Conservation (phyloP, 768 basidiomycete genomes). For the Nidularia pulvinata region DNA sequence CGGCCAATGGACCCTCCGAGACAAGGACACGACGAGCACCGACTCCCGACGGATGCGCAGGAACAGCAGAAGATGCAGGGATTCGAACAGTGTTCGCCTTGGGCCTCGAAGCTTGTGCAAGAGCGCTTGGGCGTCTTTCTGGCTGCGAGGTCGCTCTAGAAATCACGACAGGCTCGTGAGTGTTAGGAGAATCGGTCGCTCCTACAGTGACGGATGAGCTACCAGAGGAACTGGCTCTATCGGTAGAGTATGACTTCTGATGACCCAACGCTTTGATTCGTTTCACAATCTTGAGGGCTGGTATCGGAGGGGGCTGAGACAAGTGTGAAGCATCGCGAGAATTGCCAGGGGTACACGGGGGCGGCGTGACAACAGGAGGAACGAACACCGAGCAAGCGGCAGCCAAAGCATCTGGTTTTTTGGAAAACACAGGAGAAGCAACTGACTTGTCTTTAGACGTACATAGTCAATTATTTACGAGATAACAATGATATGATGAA, state of each 20-base stretch:
- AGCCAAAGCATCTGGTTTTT: too few species aligned
- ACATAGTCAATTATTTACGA: too few species aligned
- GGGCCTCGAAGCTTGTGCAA: not conserved
- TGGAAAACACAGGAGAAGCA: too few species aligned
- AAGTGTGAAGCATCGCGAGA: not conserved
- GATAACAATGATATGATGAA: too few species aligned
- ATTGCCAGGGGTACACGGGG: too few species aligned
- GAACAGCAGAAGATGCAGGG: not conserved
- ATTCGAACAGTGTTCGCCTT: not conserved
- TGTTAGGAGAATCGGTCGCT: not conserved
- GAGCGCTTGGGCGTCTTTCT: not conserved
- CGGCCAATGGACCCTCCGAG: too few species aligned
- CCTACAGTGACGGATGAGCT: not conserved
- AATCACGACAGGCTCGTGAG: not conserved
- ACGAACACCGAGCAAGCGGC: too few species aligned
- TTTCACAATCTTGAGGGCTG: constrained; percentile 50
- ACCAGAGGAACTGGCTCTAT: constrained; percentile 6
- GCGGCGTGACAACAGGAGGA: not conserved
- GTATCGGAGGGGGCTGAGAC: constrained; percentile 35
- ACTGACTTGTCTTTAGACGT: too few species aligned
- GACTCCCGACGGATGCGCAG: not conserved
- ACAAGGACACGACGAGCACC: constrained; percentile 27
- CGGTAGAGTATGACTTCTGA: constrained; percentile 11
- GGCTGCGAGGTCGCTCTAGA: not conserved
- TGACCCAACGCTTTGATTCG: constrained; percentile 19